Base-by-base conservation (phyloP, 345 rosid species). In the Cardamine chenopodiifolia region DNA sequence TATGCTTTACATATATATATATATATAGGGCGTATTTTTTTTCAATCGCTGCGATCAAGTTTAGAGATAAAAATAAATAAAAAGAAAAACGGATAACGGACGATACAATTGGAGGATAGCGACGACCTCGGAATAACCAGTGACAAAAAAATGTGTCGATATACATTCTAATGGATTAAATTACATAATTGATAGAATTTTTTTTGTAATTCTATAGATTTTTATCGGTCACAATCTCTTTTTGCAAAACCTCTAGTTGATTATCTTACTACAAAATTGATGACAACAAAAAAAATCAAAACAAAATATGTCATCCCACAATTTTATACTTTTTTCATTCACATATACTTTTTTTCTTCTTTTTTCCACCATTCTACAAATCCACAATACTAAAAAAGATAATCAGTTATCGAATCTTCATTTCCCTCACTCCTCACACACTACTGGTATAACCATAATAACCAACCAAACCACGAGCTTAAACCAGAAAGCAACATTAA, bases 401-500 rank as follows among this genome's bases (percentile, higher is more conserved):
- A 8, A 49, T 9, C 54, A 49, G 10, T 49, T 49, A 49, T 14
- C 13, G 26, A 49, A 49, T 49, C 55, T 49, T 10, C 14, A 10
- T 49, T 49, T 55, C 20, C 61, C 1, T 45, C 4, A 42, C 4
- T 34, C 39, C 3, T 20, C 59, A 0, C 19, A 54, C 6, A 22
- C 17, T 19, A 28, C 35, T 5, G 59, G 19, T 26, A 26, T 15
- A 31, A 28, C 34, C 20, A 54, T 54, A 18, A 5, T 56, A 56
- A 29, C 40, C 62, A 57, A 31, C 8, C 8, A 32, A 32, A 61
- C 52, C 59, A 8, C 3, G 4, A 57, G 14, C 26, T 2, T 20
- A 37, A 72, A 73, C 64, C 64, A 55, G 12, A 74, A 40, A 67
- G 2, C 4, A 29, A 49, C 7, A 61, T 29, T 40, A 34, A 53